Base-by-base conservation (phyloP, 768 basidiomycete species). In the Pleurotus tuoliensis region DNA sequence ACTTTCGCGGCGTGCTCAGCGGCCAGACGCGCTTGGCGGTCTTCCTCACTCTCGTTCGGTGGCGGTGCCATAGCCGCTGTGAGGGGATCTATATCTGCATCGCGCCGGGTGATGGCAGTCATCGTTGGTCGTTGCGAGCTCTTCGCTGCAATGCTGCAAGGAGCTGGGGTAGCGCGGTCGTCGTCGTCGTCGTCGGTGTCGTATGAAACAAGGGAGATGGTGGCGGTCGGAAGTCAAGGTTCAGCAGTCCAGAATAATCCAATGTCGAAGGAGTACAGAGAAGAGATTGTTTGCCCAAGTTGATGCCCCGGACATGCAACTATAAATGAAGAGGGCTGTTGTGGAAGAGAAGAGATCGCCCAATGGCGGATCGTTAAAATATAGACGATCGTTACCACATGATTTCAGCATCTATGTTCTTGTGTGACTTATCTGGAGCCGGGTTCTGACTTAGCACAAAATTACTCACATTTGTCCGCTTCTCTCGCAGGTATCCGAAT, bases 1-100 rank as follows among this genome's bases (percentile, higher is more conserved):
- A 71, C 71, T 65, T 81, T 82, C 3, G 82, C 86, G 52, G 76
- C 74, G 38, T 67, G 73, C 59, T 88, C 86, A 12, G 67, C 67
- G 3, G 67, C 63, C 15, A 83, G 57, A 9, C 85, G 75, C 0
- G 61, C 67, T 27, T 77, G 71, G 2, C 78, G 39, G 81, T 63
- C 11, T 71, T 70, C 65, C 80, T 83, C 6, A 81, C 81, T 74
- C 65, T 88, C 86, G 59, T 77, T 71, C 1, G 72, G 70, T 0
- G 84, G 81, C 1, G 86, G 86, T 0, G 77, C 78, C 4, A 82
- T 66, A 1, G 73, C 74, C 5, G 68, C 63, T 0, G 78, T 55
- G 22, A 85, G 71, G 12, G 84, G 84, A 60, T 86, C 84, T 37
- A 72, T 67, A 8, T 76, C 75, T 0, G 59, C 51, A 40, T 58